Evolutionary conservation across 345 rosid genomes (phyloP).

Genomic region (Bretschneidera sinensis): DNA sequence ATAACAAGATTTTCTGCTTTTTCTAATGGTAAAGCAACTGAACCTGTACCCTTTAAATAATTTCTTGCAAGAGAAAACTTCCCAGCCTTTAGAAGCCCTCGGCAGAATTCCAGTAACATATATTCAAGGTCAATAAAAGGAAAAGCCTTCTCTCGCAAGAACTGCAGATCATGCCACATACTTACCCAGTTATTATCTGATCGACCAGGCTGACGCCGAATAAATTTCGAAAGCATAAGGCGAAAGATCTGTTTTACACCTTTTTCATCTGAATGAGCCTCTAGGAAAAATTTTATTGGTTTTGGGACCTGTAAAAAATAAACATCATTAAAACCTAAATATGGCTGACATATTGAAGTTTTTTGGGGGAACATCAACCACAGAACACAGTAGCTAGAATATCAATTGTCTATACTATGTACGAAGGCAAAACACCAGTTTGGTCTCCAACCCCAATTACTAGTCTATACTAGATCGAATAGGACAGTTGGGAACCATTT

Average conservation of each 20-base stretch:
- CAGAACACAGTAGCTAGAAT: neutral
- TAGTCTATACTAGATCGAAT: too few species aligned
- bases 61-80: constrained; percentile 95
- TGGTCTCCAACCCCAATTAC: neutral
- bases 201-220: constrained; percentile 74
- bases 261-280: constrained; percentile 79
- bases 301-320: constrained; percentile 78
- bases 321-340: neutral
- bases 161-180: constrained; percentile 95
- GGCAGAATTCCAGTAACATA: constrained; percentile 86
- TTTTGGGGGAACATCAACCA: neutral
- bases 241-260: constrained; percentile 87
- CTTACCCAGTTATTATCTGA: constrained; percentile 97
- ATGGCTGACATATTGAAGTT: neutral
- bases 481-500: neutral
- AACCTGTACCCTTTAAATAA: constrained; percentile 84
- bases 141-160: constrained; percentile 80
- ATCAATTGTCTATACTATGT: neutral
- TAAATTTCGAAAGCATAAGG: constrained; percentile 89
- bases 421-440: neutral
- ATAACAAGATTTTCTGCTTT: constrained; percentile 92
- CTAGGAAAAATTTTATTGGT: constrained; percentile 70
- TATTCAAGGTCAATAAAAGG: constrained; percentile 83
- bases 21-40: constrained; percentile 69
- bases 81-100: constrained; percentile 95